Percentiles rank a stretch among this genome's conserved stretches.
Evolutionary conservation across 805 yeast species (phyloP).

Genomic region (Komagataella populi): DNA sequence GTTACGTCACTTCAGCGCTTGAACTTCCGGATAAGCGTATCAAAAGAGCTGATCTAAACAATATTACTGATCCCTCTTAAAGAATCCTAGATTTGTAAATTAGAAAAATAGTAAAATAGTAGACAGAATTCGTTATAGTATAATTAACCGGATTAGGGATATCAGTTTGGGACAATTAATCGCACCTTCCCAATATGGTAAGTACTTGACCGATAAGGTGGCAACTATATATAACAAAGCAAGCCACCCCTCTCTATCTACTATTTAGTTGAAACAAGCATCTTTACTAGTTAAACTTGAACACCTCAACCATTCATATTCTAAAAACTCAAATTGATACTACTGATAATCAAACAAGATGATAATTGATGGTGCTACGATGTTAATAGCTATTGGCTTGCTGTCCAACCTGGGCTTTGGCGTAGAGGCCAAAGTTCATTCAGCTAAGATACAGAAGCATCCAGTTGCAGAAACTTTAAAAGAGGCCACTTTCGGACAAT

Average conservation of each 20-base stretch:
- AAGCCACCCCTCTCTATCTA: background rate
- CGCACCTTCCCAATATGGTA: background rate
- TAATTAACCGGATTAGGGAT: background rate
- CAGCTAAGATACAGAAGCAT: constrained; percentile 32
- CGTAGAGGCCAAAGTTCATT: constrained; percentile 30
- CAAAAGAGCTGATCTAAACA: background rate
- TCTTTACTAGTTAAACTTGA: background rate
- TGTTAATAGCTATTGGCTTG: background rate
- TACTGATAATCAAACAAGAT: background rate
- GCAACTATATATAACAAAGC: background rate
- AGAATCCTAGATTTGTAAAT: constrained; percentile 1
- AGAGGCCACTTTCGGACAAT: constrained; percentile 29
- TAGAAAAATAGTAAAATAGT: background rate
- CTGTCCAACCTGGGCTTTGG: background rate
- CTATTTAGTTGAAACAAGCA: background rate
- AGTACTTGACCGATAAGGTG: background rate
- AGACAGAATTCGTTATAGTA: background rate
- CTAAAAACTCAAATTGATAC: background rate
- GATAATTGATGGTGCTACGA: background rate
- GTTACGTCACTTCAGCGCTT: constrained; percentile 2
- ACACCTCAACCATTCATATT: background rate
- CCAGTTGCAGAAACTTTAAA: constrained; percentile 32
- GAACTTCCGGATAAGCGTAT: background rate
- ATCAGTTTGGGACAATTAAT: background rate
- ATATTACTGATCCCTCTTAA: constrained; percentile 1